These are phyloP conservation scores for Rhodotorula diobovata DNA, from an alignment of 768 basidiomycete genomes.

Conservation along the genomic window DNA sequence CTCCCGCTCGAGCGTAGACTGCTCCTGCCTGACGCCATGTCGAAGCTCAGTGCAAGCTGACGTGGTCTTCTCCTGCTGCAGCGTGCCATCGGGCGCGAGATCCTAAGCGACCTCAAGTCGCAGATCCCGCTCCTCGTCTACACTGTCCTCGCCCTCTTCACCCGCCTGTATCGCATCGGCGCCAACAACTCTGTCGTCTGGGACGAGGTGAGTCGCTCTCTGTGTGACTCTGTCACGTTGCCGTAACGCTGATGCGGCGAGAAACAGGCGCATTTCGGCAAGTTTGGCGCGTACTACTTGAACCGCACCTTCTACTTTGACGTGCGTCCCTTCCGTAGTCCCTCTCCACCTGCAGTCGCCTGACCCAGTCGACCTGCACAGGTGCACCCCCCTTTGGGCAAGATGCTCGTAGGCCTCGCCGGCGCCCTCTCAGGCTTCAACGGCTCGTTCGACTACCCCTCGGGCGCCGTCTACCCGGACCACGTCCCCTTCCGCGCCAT, in stretches of 20 bases:
- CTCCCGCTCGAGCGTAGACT: neutral
- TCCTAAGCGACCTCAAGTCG: conserved; percentile 9
- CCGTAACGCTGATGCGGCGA: neutral
- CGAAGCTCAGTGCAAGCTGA: no score
- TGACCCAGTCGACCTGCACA: neutral
- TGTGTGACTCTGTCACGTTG: fast-evolving
- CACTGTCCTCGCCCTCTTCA: conserved; percentile 90
- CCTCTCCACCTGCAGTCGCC: neutral
- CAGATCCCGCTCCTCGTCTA: conserved; percentile 65
- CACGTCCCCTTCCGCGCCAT: conserved; percentile 87
- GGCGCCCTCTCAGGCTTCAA: conserved; percentile 87
- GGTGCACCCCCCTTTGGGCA: conserved; percentile 86
- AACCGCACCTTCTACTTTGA: conserved; percentile 99
- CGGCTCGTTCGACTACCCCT: conserved; percentile 89
- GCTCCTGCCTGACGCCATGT: no score
- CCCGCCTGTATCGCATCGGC: conserved; percentile 89
- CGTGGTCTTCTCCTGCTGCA: neutral
- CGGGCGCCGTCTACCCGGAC: conserved; percentile 75
- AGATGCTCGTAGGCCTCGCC: conserved; percentile 95
- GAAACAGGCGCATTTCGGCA: conserved; percentile 95
- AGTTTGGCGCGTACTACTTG: conserved; percentile 90
- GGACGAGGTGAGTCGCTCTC: conserved; percentile 64
- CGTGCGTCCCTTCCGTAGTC: conserved; percentile 50
- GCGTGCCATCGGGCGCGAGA: conserved; percentile 19
- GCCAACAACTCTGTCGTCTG: conserved; percentile 80